Percentiles rank a stretch among this genome's conserved stretches.
Evolutionary conservation across 163 green algal species (phyloP).

Genomic region (Scenedesmus sp.): DNA sequence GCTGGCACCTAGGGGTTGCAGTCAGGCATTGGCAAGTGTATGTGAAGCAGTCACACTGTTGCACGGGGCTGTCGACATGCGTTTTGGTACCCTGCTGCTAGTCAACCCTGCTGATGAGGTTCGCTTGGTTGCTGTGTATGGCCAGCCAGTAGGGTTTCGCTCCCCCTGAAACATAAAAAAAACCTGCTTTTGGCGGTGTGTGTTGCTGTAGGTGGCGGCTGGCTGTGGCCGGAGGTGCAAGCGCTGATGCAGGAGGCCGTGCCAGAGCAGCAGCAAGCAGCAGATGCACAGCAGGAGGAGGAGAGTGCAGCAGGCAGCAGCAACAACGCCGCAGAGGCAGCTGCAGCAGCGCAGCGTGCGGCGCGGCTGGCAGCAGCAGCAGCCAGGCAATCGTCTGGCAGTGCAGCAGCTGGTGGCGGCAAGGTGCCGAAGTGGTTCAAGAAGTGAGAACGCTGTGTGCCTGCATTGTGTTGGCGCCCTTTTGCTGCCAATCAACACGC

Average conservation of each 20-base stretch:
- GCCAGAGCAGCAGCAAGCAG: conserved; percentile 6
- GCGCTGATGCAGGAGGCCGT: conserved; percentile 42
- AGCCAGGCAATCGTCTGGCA: neutral
- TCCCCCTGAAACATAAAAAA: no score
- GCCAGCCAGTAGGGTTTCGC: no score
- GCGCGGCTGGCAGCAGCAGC: conserved; percentile 22
- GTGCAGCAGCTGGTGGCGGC: neutral
- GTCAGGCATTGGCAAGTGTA: no score
- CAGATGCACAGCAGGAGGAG: conserved; percentile 11
- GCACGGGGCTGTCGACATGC: neutral
- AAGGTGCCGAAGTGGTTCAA: conserved; percentile 55
- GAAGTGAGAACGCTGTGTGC: neutral
- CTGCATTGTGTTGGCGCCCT: no score
- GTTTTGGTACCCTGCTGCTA: no score
- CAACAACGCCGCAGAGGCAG: conserved; percentile 16
- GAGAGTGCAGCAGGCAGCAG: neutral
- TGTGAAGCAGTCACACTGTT: neutral
- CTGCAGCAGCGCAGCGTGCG: conserved; percentile 22
- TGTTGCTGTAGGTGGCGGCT: neutral
- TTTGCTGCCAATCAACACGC: no score
- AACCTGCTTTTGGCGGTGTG: no score
- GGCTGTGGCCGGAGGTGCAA: conserved; percentile 33
- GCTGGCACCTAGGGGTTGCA: no score
- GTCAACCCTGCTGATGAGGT: no score
- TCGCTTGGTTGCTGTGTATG: no score